phyloP scores from a whole-genome alignment of 345 rosid genomes.

The Gossypium rotundifolium region DNA sequence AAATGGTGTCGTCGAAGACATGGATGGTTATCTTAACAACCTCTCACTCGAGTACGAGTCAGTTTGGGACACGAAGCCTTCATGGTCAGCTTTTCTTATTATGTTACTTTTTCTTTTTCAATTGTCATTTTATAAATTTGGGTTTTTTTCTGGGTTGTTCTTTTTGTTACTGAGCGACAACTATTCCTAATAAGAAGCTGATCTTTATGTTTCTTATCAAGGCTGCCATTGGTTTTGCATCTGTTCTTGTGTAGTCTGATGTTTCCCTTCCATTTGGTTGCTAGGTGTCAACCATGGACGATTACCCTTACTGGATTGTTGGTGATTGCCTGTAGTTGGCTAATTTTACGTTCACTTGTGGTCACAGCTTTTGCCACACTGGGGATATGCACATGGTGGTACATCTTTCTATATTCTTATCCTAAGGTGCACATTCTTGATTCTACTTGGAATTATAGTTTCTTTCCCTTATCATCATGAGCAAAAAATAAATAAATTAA shows the following conservation, averaged over 20 bases:
- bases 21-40: conserved; percentile 82
- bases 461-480: background rate
- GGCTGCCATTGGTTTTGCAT: background rate
- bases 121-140: background rate
- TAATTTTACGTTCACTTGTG: conserved; percentile 46
- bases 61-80: conserved; percentile 98
- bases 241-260: conserved; percentile 9
- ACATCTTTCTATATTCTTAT: conserved; percentile 75
- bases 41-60: conserved; percentile 94
- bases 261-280: background rate
- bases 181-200: background rate
- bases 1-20: conserved; percentile 60
- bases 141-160: background rate
- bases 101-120: background rate
- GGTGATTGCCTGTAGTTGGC: conserved; percentile 64
- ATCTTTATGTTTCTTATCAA: background rate
- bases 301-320: conserved; percentile 59
- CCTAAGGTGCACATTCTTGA: conserved; percentile 52
- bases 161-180: too few relatives aligned
- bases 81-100: conserved; percentile 42
- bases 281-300: conserved; percentile 99
- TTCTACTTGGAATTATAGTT: background rate
- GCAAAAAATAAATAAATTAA: too few relatives aligned
- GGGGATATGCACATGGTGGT: conserved; percentile 72
- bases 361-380: conserved; percentile 40